Base-by-base conservation (phyloP, 2,329 filamentous ascomycete species). In the Ceratocystis ficicola region DNA sequence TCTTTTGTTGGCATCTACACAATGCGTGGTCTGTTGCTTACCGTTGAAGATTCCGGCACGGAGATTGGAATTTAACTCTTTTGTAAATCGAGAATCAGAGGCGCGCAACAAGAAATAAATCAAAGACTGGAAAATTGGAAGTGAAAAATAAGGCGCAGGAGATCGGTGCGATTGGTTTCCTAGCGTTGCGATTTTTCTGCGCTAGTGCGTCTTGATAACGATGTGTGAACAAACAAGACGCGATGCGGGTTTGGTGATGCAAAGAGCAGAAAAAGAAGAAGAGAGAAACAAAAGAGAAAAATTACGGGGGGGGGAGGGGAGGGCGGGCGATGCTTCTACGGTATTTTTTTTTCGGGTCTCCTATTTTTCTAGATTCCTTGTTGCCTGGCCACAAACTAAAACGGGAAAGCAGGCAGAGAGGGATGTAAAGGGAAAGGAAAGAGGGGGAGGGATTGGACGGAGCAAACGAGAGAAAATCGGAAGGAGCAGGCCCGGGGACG, bases 391-490 rank as follows among this genome's bases (percentile, higher is more conserved):
- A 28, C 2, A 52, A 50, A 15, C 15, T 30, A n/a, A 20, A 52
- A 64, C 30, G 17, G 28, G 32, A 52, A 15, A 22, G 48, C 7
- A 64, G 12, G 17, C 3, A 32, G 22, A 20, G 55, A 64, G 28
- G 32, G 41, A 44, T 30, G 28, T 15, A 25, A 30, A 44, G n/a
- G 28, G 22, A 36, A 44, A 17, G 20, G 32, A 64, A 57, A 50
- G 28, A 50, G 44, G 44, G 44, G 22, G 44, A 41, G 32, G 22
- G 61, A 63, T 41, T 62, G 36, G 59, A 62, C 62, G 62, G 62
- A 63, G 62, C 62, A 46, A 20, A 62, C 60, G 44, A 48, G 46
- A 63, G 44, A 63, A 63, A 63, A 52, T 63, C 62, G 62, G 62
- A 63, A 63, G 62, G 44, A 63, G 62, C 60, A 62, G 41, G 59